Conservation (phyloP, 805 yeast genomes). For the Teunomyces funiuensis region DNA sequence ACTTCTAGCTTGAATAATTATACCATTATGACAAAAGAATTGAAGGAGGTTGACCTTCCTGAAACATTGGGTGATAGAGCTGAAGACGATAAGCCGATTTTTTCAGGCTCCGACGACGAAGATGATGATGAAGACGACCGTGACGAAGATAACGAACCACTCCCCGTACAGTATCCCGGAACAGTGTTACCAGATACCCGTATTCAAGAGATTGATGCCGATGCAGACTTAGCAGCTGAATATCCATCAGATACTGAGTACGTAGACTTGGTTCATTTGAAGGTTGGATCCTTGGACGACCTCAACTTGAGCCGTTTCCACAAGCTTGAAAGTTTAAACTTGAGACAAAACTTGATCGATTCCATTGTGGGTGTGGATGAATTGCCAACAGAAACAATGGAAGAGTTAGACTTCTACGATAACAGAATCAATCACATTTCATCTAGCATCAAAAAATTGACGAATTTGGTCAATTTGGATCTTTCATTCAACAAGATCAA, state of each 20-base stretch:
- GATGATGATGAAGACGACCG: slow-evolving; percentile 22
- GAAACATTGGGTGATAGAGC: slow-evolving; percentile 8
- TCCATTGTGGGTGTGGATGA: slow-evolving; percentile 57
- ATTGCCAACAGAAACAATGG: slow-evolving; percentile 61
- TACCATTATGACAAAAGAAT: slow-evolving; percentile 4
- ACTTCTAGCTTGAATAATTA: neutral
- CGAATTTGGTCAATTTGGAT: slow-evolving; percentile 62
- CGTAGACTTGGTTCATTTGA: slow-evolving; percentile 68
- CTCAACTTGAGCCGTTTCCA: slow-evolving; percentile 57
- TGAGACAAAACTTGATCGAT: slow-evolving; percentile 81
- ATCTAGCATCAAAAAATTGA: slow-evolving; percentile 60
- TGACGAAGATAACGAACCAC: slow-evolving; percentile 27
- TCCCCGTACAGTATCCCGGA: slow-evolving; percentile 45
- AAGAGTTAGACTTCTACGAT: slow-evolving; percentile 87
- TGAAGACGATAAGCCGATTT: slow-evolving; percentile 8
- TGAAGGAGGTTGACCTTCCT: slow-evolving; percentile 8
- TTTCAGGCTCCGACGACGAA: slow-evolving; percentile 24
- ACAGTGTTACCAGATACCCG: slow-evolving; percentile 44
- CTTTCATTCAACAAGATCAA: slow-evolving; percentile 87
- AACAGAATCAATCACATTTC: slow-evolving; percentile 87
- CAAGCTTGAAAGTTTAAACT: slow-evolving; percentile 58
- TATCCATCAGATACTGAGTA: slow-evolving; percentile 56
- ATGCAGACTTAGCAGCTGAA: slow-evolving; percentile 60
- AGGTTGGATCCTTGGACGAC: slow-evolving; percentile 62
- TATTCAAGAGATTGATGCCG: slow-evolving; percentile 63